Base-by-base conservation (phyloP, 164 flowering plant species). In the Macadamia integrifolia region DNA sequence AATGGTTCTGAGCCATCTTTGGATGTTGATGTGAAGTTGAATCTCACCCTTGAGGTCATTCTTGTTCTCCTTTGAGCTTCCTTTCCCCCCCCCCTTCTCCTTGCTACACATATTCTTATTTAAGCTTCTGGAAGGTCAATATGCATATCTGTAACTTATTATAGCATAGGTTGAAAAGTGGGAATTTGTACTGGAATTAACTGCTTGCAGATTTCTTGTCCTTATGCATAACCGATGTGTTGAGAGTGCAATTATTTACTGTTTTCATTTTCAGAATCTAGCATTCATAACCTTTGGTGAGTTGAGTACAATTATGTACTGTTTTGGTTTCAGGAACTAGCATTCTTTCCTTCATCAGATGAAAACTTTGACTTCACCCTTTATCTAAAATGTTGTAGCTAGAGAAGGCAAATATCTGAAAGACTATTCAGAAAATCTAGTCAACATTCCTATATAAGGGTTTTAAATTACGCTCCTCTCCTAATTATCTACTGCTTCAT, bases 11-110 rank as follows among this genome's bases (percentile, higher is more conserved):
- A 83, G 53, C 74, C 81, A n/a, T 82, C 67, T 75, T 72, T 90
- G 82, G 80, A 88, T 73, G 84, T 80, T 67, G 90, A 90, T 56
- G 89, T 88, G 73, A 80, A 74, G 70, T 58, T 90, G 75, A 74
- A 80, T 69, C 58, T 90, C 56, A 67, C 72, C 62, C 93, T 90
- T 68, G 90, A 88, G 96, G 96, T 90, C 65, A 60, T 68, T 35
- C 17, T 3, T 44, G 57, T 66, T 43, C 65, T 44, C 60, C 58
- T 60, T 68, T 15, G 49, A 44, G 23, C 14, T 62, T 59, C 29
- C 40, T 23, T 23, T 23, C 23, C 23, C n/a, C n/a, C n/a, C n/a
- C n/a, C n/a, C 23, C 23, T 23, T 35, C 40, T 35, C 40, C 40
- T 35, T 35, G 40, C 3, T 35, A 2, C 40, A 35, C 40, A 35